These are phyloP conservation scores for Dryadomyces quercivorus DNA, from an alignment of 2,329 filamentous ascomycete species.

Conservation along the genomic window DNA sequence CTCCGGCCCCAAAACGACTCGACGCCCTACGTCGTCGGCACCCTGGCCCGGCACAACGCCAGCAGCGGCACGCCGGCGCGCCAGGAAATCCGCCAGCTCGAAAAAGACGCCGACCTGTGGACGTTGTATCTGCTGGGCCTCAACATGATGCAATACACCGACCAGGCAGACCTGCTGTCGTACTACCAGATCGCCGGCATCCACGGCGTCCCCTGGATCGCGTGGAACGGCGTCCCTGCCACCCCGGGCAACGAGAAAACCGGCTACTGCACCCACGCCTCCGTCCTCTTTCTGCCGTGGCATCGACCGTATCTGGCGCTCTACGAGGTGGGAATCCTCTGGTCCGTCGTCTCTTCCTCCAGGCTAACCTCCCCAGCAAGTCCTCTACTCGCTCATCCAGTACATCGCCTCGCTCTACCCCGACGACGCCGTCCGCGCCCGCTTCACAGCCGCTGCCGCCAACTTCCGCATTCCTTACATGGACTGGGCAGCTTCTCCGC, in stretches of 20 bases:
- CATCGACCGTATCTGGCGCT: slow-evolving; percentile 66
- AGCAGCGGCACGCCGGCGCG: slow-evolving; percentile 30
- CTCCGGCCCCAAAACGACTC: slow-evolving; percentile 10
- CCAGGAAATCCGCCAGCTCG: slow-evolving; percentile 56
- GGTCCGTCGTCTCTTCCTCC: not conserved
- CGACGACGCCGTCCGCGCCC: slow-evolving; percentile 24
- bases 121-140: slow-evolving; percentile 68
- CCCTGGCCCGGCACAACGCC: slow-evolving; percentile 24
- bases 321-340: slow-evolving; percentile 34
- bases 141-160: slow-evolving; percentile 55
- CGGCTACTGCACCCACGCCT: slow-evolving; percentile 67
- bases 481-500: slow-evolving; percentile 43
- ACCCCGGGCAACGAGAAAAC: slow-evolving; percentile 37
- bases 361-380: slow-evolving; percentile 21
- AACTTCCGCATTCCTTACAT: slow-evolving; percentile 46
- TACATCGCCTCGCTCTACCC: slow-evolving; percentile 36
- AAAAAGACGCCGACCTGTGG: slow-evolving; percentile 53
- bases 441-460: slow-evolving; percentile 38
- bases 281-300: slow-evolving; percentile 68
- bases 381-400: slow-evolving; percentile 22
- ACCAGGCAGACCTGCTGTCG: slow-evolving; percentile 52
- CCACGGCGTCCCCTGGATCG: slow-evolving; percentile 58
- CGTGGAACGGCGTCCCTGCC: slow-evolving; percentile 40
- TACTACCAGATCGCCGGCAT: slow-evolving; percentile 74
- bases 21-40: slow-evolving; percentile 28